Percentiles rank a stretch among this genome's conserved stretches.
Evolutionary conservation across 1,284 basidiomycete species (phyloP).

Genomic region (Moesziomyces aphidis): DNA sequence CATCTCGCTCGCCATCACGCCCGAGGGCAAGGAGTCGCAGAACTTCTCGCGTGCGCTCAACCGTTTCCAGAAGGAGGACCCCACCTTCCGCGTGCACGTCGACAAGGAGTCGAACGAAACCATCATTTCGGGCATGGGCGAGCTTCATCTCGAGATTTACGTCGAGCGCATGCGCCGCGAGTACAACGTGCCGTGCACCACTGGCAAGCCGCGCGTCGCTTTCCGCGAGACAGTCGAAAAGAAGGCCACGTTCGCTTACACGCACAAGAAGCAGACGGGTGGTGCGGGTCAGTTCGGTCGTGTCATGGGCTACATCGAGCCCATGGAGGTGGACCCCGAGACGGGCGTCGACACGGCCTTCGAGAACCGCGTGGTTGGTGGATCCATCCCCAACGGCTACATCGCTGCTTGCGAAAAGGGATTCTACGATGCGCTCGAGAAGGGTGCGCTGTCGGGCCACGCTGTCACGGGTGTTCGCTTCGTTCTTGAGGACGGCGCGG

Average conservation of each 20-base stretch:
- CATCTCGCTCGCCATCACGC: conserved; percentile 93
- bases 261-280: conserved; percentile 98
- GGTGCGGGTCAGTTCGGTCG: conserved; percentile 97
- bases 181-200: conserved; percentile 92
- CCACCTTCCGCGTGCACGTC: conserved; percentile 97
- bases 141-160: conserved; percentile 98
- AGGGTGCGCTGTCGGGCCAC: conserved; percentile 90
- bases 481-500: conserved; percentile 90
- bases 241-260: conserved; percentile 85
- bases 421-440: conserved; percentile 93
- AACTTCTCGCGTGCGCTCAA: conserved; percentile 93
- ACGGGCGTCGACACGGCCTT: conserved; percentile 89
- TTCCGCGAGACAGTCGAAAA: conserved; percentile 94
- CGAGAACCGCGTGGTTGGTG: conserved; percentile 89
- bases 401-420: conserved; percentile 98
- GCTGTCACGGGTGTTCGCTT: conserved; percentile 87
- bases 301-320: conserved; percentile 88
- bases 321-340: conserved; percentile 83
- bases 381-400: conserved; percentile 88
- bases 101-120: conserved; percentile 97
- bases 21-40: conserved; percentile 86
- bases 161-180: conserved; percentile 99
- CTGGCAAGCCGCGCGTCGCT: conserved; percentile 95
- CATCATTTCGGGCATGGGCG: conserved; percentile 99
- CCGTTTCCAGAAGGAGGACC: conserved; percentile 98